Evolutionary conservation across 1,284 basidiomycete genomes (phyloP).

Genomic region (Trametes polyzona): DNA sequence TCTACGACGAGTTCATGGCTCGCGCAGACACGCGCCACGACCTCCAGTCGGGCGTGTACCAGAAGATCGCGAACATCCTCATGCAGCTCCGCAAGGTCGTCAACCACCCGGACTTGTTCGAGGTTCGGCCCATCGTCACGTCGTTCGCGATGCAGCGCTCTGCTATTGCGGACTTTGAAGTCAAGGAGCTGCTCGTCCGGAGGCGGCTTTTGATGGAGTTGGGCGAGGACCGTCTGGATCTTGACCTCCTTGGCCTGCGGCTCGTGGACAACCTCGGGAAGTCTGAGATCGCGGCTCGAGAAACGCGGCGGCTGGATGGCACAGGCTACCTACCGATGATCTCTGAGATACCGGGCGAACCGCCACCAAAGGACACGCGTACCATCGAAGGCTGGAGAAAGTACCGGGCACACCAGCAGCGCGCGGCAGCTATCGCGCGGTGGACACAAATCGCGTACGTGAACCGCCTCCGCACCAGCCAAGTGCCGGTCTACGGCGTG

Average conservation of each 20-base stretch:
- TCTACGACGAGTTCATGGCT: constrained; percentile 99
- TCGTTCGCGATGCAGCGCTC: constrained; percentile 88
- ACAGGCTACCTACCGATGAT: constrained; percentile 67
- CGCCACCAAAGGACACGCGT: constrained; percentile 72
- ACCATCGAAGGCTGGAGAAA: constrained; percentile 76
- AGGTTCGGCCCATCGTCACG: constrained; percentile 92
- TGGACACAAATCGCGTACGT: constrained; percentile 77
- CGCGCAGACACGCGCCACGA: constrained; percentile 88
- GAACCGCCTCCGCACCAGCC: constrained; percentile 76
- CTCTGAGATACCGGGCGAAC: constrained; percentile 57
- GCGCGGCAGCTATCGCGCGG: constrained; percentile 56
- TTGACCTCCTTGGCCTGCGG: constrained; percentile 69
- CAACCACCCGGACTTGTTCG: constrained; percentile 96
- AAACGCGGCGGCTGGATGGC: constrained; percentile 69
- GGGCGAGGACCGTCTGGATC: constrained; percentile 55
- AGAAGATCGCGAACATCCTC: constrained; percentile 94
- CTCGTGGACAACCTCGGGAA: constrained; percentile 60
- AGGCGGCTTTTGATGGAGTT: constrained; percentile 60
- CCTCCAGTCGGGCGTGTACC: constrained; percentile 83
- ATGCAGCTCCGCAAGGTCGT: constrained; percentile 97
- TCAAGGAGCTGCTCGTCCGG: constrained; percentile 86
- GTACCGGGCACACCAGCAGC: constrained; percentile 61
- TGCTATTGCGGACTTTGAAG: constrained; percentile 84
- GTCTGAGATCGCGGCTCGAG: constrained; percentile 56
- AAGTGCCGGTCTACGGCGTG: constrained; percentile 64